Evolutionary conservation across 805 yeast species (phyloP).

Genomic region (Starmerella vaccinii): DNA sequence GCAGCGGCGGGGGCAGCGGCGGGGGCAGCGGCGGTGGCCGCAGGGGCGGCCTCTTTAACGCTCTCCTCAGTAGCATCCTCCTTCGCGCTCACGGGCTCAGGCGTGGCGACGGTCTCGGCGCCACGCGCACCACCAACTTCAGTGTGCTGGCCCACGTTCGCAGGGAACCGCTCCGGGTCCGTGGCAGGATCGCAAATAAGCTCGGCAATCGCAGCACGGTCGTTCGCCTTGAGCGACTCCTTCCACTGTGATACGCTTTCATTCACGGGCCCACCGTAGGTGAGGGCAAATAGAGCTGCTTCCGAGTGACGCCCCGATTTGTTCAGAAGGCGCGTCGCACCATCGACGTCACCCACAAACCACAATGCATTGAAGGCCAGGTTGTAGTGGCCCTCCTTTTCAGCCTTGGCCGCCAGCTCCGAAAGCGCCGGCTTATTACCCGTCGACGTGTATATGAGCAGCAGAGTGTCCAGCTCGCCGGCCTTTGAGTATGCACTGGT

Average conservation of each 20-base stretch:
- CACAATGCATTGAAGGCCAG: conserved; percentile 87
- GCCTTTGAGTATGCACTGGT: conserved; percentile 69
- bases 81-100: conserved; percentile 1
- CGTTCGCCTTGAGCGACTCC: conserved; percentile 39
- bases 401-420: conserved; percentile 57
- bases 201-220: conserved; percentile 50
- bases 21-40: not conserved
- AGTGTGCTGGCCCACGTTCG: conserved; percentile 1
- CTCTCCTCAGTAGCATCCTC: conserved; percentile 9
- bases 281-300: conserved; percentile 68
- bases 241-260: conserved; percentile 62
- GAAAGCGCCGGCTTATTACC: conserved; percentile 54
- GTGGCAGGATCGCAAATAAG: conserved; percentile 35
- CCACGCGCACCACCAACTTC: conserved; percentile 3
- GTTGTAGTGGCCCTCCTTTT: conserved; percentile 68
- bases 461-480: conserved; percentile 67
- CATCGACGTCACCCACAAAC: conserved; percentile 62
- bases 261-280: conserved; percentile 48
- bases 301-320: conserved; percentile 66
- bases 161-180: not conserved
- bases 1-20: too few species aligned
- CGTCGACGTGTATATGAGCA: conserved; percentile 71
- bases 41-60: conserved; percentile 11
- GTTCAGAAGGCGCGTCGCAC: conserved; percentile 55
- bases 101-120: not conserved